These are phyloP conservation scores for Nasturtium officinale DNA, from an alignment of 345 rosid species.

Conservation along the genomic window DNA sequence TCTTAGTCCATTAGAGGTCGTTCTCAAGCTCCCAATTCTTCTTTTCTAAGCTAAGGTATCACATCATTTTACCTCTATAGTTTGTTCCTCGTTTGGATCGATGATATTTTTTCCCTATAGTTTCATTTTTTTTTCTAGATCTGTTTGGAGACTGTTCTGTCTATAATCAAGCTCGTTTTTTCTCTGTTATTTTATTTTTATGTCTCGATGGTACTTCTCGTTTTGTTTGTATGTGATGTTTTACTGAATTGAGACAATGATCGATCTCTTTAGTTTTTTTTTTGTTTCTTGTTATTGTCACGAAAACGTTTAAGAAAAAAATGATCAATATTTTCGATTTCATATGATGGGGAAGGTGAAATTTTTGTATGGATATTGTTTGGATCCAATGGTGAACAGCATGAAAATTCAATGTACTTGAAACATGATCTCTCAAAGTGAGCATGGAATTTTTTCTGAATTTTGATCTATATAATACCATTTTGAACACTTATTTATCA, in stretches of 20 bases:
- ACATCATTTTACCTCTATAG: background rate
- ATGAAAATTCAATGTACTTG: background rate
- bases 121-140: conserved; percentile 3
- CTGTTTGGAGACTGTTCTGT: conserved; percentile 4
- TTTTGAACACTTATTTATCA: background rate
- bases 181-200: background rate
- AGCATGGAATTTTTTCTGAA: background rate
- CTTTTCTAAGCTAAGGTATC: conserved; percentile 16
- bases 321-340: background rate
- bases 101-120: background rate
- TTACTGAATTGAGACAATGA: background rate
- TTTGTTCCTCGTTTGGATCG: background rate
- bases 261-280: background rate
- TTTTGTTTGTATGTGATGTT: background rate
- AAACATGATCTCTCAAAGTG: background rate
- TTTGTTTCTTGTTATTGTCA: conserved; percentile 12
- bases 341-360: background rate
- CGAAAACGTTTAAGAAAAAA: background rate
- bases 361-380: background rate
- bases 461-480: background rate
- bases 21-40: conserved; percentile 4
- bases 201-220: background rate
- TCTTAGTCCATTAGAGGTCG: background rate
- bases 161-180: background rate
- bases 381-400: background rate